Evolutionary conservation across 441 rosid species (phyloP), one percentile per base, ranked within the genome.

Genomic region (Oxalis stricta): DNA sequence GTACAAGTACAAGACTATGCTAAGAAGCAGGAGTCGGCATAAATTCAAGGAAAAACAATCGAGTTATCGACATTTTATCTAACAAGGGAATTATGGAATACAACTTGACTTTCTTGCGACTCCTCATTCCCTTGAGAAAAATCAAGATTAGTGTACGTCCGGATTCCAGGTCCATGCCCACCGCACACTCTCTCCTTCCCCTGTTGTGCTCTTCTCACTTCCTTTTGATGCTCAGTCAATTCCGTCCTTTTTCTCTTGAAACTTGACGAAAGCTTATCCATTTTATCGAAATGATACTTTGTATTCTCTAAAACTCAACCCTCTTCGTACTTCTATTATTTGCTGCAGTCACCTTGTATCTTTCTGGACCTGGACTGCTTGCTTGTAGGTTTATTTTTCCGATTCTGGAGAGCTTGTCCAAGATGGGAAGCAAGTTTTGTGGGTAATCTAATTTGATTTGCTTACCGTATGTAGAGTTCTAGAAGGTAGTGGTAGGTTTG

Each of bases 211-310:
- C 67, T 57, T 43, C 79, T 69, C 10, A 71, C 81, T 58, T 74
- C 75, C 46, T 62, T 71, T 35, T 69, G 76, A 65, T 71, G 78
- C 58, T 66, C 78, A 0, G 81, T 73, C 15, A 73, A 69, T 58
- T 64, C 71, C 22, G 33, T 4, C 54, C 53, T 30, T 52, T 53
- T 69, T 35, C 79, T 68, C 50, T 60, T 68, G 2, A 39, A 32
- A 41, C 24, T 38, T 1, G 55, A 36, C 1, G 21, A 35, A 9
- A 5, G 20, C 31, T 50, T 43, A 39, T 53, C 41, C 14, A 28
- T 26, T 5, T 26, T 43, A 23, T 57, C 42, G 14, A 29, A 21
- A 37, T 39, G 44, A 36, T 45, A 26, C 10, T 5, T 3, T 7
- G 7, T 7, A 28, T 20, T 32, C 50, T 58, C 41, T 13, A 46